Evolutionary conservation across 2,329 filamentous ascomycete genomes (phyloP), one percentile per base, ranked within the genome.

Genomic region (Fusarium sp.): DNA sequence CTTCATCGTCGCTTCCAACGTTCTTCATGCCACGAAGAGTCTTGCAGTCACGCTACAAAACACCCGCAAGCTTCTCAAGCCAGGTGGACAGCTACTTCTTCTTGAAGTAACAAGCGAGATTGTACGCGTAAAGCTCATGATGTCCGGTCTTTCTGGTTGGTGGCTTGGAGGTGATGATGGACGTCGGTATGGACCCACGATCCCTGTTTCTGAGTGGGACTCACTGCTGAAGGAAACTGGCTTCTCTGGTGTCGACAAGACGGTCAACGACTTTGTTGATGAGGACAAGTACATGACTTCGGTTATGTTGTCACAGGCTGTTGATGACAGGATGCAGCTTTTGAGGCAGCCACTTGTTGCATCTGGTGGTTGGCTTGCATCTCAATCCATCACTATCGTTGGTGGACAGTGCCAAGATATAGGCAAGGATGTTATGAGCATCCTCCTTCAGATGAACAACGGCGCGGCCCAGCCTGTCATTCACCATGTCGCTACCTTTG

Each of bases 1-100:
- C 46, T 15, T 83, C 7, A 56, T 84, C 18, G 65, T 83, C n/a
- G 80, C 78, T 1, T 75, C 76, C 3, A 72, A 77, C n/a, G 78
- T 80, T 1, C 66, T 85, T 0, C 79, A 62, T 78, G 74, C 75
- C 1, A 77, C 77, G 3, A 29, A 41, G 2, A 39, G 35, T 9
- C 56, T 64, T 7, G 8, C 35, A 5, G 20, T 28, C 5, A 77
- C 74, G 0, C 50, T 74, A 33, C 18, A 41, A 18, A 65, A 73
- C 35, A 35, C 66, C 3, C 57, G 60, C 1, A 39, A 47, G 4
- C 68, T 79, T 1, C 54, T 80, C 1, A 77, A 74, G 35, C 68
- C 73, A 0, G 76, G 73, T 3, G 78, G 78, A 0, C 68, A 68
- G 15, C 61, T 79, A 1, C 21, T 79, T 9, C 35, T 64, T 0